Evolutionary conservation across 2,329 filamentous ascomycete species (phyloP).

Genomic region (Pseudogymnoascus sp.): DNA sequence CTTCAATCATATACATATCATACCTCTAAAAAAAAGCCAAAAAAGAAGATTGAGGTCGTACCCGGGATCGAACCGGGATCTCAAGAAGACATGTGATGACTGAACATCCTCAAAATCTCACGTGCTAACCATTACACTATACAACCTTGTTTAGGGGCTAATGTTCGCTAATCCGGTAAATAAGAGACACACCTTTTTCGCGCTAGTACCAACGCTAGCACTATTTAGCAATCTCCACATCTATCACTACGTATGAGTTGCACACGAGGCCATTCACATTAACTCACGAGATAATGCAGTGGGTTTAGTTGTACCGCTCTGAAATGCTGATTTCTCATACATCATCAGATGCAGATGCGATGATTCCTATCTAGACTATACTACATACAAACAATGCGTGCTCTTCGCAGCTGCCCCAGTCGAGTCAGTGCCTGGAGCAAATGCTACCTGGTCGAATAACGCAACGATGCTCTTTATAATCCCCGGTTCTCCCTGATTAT

Average conservation of each 20-base stretch:
- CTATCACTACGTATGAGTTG: neutral
- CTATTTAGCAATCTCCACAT: neutral
- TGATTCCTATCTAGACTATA: constrained; percentile 11
- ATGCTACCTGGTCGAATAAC: constrained; percentile 4
- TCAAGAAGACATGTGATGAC: constrained; percentile 9
- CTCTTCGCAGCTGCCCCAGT: neutral
- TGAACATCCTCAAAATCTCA: constrained; percentile 12
- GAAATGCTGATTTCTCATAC: constrained; percentile 3
- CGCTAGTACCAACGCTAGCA: neutral
- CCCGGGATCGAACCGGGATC: constrained; percentile 11
- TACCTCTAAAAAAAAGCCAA: neutral
- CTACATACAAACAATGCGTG: constrained; percentile 9
- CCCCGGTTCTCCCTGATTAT: neutral
- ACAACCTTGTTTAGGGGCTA: constrained; percentile 6
- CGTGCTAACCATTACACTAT: constrained; percentile 12
- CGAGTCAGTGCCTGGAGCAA: neutral
- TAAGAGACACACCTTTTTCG: neutral
- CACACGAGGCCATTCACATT: neutral
- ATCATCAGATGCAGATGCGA: constrained; percentile 6
- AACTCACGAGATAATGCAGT: neutral
- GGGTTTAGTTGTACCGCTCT: neutral
- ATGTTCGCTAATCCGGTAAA: neutral
- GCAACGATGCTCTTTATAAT: constrained; percentile 10
- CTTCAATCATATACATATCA: neutral
- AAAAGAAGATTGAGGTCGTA: constrained; percentile 3